Evolutionary conservation across 78 protist species (phyloP).

Genomic region (Tieghemostelium lacteum): DNA sequence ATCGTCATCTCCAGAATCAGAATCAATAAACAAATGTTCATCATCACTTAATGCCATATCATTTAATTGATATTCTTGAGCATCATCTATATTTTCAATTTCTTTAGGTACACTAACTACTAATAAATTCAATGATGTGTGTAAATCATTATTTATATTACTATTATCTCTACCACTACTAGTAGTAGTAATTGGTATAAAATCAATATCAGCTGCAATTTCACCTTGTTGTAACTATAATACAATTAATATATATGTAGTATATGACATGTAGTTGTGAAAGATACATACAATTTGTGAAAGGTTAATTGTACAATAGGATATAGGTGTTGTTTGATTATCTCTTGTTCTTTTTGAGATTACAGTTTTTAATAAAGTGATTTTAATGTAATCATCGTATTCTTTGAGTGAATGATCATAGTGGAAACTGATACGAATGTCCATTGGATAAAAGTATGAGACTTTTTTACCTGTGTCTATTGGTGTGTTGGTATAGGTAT

Average conservation of each 20-base stretch:
- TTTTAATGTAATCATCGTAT: conserved; percentile 44
- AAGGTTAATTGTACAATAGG: conserved; percentile 17
- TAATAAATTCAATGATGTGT: conserved; percentile 20
- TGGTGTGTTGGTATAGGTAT: background rate
- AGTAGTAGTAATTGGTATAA: background rate
- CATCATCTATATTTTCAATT: conserved; percentile 59
- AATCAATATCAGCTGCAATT: conserved; percentile 52
- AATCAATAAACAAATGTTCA: conserved; percentile 66
- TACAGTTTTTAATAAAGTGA: conserved; percentile 22
- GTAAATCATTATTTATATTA: background rate
- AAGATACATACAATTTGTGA: conserved; percentile 55
- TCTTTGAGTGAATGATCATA: conserved; percentile 69
- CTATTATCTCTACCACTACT: background rate
- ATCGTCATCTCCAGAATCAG: conserved; percentile 68
- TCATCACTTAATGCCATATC: conserved; percentile 70
- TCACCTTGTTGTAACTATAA: conserved; percentile 77
- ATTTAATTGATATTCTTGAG: conserved; percentile 76
- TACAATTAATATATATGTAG: background rate
- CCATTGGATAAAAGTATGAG: conserved; percentile 51
- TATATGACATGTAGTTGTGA: background rate
- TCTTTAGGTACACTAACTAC: conserved; percentile 71
- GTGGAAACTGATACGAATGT: conserved; percentile 68
- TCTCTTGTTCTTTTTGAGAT: conserved; percentile 28
- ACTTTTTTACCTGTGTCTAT: background rate
- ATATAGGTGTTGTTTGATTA: conserved; percentile 11